phyloP scores from a whole-genome alignment of 2,329 filamentous ascomycete genomes.

The Trichoderma koningii region DNA sequence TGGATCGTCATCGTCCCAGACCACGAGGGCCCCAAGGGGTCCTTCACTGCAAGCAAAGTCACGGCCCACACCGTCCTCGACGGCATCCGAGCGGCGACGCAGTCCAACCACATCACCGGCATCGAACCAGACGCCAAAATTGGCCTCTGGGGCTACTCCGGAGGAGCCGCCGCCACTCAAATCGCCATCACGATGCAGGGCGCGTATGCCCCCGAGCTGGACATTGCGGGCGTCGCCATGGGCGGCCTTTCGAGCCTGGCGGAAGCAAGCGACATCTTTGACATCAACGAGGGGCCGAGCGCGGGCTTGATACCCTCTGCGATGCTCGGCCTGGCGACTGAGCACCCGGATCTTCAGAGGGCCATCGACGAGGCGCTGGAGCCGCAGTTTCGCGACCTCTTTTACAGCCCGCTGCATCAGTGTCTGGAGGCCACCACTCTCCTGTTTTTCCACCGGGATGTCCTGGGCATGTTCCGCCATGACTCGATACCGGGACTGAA shows the following conservation, averaged over 20 bases:
- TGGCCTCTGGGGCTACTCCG: slow-evolving; percentile 48
- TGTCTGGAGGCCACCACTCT: slow-evolving; percentile 32
- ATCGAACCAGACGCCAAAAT: slow-evolving; percentile 39
- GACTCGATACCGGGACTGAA: slow-evolving; percentile 36
- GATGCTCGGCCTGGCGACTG: slow-evolving; percentile 31
- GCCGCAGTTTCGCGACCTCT: slow-evolving; percentile 34
- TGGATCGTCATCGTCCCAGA: slow-evolving; percentile 56
- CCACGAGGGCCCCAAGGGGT: slow-evolving; percentile 47
- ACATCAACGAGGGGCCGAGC: slow-evolving; percentile 28
- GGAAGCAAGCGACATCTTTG: slow-evolving; percentile 24
- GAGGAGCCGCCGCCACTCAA: slow-evolving; percentile 28
- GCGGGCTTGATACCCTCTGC: slow-evolving; percentile 33
- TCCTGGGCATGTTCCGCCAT: slow-evolving; percentile 45
- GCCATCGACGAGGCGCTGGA: slow-evolving; percentile 30
- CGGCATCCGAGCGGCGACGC: slow-evolving; percentile 45
- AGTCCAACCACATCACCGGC: slow-evolving; percentile 34
- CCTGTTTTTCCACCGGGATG: slow-evolving; percentile 39
- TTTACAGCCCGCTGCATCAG: slow-evolving; percentile 34
- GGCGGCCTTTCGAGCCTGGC: slow-evolving; percentile 30
- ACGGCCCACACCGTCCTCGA: slow-evolving; percentile 49
- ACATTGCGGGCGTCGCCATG: slow-evolving; percentile 33
- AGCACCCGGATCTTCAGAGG: slow-evolving; percentile 29
- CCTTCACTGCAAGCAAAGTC: slow-evolving; percentile 46
- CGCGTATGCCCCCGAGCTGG: slow-evolving; percentile 34
- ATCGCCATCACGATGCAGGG: slow-evolving; percentile 26